A percentile compares a stretch with the other conserved stretches of the same genome.
These are phyloP conservation scores for Apophysomyces variabilis DNA, from an alignment of 371 early-diverging fungal species.

Conservation along the genomic window DNA sequence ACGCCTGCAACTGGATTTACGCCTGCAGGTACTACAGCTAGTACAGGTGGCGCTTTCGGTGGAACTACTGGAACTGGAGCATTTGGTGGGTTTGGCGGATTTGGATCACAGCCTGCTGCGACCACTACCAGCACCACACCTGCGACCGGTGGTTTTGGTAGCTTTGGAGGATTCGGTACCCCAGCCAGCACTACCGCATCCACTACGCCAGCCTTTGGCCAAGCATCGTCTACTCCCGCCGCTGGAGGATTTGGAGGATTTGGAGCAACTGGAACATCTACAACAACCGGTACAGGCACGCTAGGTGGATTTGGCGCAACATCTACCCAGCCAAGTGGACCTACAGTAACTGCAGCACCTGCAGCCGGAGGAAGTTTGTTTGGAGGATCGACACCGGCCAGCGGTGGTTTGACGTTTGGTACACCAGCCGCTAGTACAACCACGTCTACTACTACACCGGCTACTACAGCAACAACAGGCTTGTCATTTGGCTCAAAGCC, in stretches of 20 bases:
- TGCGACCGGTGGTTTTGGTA: conserved; percentile 14
- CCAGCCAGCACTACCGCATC: conserved; percentile 12
- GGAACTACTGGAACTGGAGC: too few species aligned
- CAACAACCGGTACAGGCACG: conserved; percentile 9
- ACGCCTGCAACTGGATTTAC: conserved; percentile 10
- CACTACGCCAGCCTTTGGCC: conserved; percentile 13
- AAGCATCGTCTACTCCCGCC: conserved; percentile 12
- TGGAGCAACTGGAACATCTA: neutral
- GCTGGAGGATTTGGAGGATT: conserved; percentile 25
- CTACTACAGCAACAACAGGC: neutral
- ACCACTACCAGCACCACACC: conserved; percentile 1
- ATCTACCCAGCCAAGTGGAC: conserved; percentile 8
- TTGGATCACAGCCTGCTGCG: neutral
- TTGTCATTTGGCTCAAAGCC: neutral
- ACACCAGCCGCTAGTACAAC: conserved; percentile 8
- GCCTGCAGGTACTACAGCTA: neutral
- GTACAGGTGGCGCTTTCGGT: too few species aligned
- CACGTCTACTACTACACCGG: conserved; percentile 16
- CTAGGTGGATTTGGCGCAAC: conserved; percentile 23
- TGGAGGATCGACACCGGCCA: conserved; percentile 10
- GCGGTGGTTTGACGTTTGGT: conserved; percentile 15
- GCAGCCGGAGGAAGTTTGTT: conserved; percentile 2
- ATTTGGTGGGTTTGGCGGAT: conserved; percentile 16
- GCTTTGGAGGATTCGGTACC: conserved; percentile 23
- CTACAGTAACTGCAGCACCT: conserved; percentile 11